Evolutionary conservation across 768 basidiomycete genomes (phyloP), one percentile per base, ranked within the genome.

Genomic region (Lepiota venenata): DNA sequence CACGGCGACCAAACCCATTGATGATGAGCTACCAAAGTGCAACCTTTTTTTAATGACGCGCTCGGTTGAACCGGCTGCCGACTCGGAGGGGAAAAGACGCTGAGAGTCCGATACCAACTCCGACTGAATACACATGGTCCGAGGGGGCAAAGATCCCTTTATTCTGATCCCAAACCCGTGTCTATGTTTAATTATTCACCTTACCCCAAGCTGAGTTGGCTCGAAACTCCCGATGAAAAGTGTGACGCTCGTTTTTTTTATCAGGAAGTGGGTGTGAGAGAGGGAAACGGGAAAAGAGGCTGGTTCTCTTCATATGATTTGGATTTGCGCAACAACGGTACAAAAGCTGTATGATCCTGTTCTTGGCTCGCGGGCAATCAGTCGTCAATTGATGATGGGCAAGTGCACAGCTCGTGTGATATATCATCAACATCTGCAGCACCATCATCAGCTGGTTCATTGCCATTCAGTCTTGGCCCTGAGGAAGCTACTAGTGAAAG

Each of bases 361-460:
- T 38, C 25, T 38, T 21, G 47, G 10, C 37, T 48, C 35, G 16
- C 11, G 25, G 15, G 8, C 32, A 10, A 39, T 15, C 37, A 20
- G 38, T n/a, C 38, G 27, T 50, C 38, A 18, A n/a, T 38, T 39
- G 22, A 22, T 51, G 52, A 54, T 47, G 37, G 40, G 46, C 45
- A 16, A 22, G 2, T 54, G 52, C 52, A 54, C 52, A 54, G 52
- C 52, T 47, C 38, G 45, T 10, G 45, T 54, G 44, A 54, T 54
- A 20, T 47, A 47, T 46, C 43, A 53, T 53, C 52, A 53, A 14
- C 40, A 47, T 46, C 43, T 45, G 45, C 52, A 53, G 21, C 41
- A 53, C 45, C 52, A 54, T n/a, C 45, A 21, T 39, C 25, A 47
- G 8, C 38, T 54, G 38, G 21, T 42, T 47, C 37, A 14, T 44